A percentile compares a stretch with the other conserved stretches of the same genome.
Evolutionary conservation across 2,329 filamentous ascomycete genomes (phyloP).

Genomic region (Capronia epimyces): DNA sequence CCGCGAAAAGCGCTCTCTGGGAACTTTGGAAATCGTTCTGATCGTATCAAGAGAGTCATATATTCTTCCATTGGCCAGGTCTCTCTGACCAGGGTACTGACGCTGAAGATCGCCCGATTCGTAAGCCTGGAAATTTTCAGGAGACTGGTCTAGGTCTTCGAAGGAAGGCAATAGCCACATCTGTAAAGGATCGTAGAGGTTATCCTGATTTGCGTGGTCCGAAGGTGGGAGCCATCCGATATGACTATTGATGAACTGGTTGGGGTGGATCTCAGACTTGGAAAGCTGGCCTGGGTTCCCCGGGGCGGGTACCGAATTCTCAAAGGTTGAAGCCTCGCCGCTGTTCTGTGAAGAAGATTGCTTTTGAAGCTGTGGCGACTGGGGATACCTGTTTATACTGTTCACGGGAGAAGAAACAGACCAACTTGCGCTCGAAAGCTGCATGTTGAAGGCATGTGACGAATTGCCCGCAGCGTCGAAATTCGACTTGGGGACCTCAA

Average conservation of each 20-base stretch:
- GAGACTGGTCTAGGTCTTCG: slow-evolving; percentile 23
- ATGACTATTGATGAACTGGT: slow-evolving; percentile 15
- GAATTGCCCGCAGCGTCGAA: slow-evolving; percentile 14
- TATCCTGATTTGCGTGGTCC: slow-evolving; percentile 13
- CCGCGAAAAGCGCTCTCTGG: slow-evolving; percentile 40
- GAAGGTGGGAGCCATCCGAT: slow-evolving; percentile 21
- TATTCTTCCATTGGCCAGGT: slow-evolving; percentile 7
- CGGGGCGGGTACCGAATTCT: slow-evolving; percentile 16
- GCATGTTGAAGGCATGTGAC: slow-evolving; percentile 13
- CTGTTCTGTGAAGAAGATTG: slow-evolving; percentile 19
- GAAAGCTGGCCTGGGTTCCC: slow-evolving; percentile 20
- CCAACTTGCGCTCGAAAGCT: slow-evolving; percentile 14
- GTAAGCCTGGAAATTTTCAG: slow-evolving; percentile 22
- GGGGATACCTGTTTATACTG: slow-evolving; percentile 14
- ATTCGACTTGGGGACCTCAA: slow-evolving; percentile 18
- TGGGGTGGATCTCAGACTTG: slow-evolving; percentile 17
- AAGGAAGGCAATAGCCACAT: slow-evolving; percentile 26
- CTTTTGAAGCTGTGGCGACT: slow-evolving; percentile 10
- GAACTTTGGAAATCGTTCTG: slow-evolving; percentile 32
- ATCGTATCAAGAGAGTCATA: slow-evolving; percentile 13
- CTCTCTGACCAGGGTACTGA: slow-evolving; percentile 13
- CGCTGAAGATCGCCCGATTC: slow-evolving; percentile 11
- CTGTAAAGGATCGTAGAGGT: slow-evolving; percentile 26
- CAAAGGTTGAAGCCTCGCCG: slow-evolving; percentile 20
- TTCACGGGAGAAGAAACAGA: slow-evolving; percentile 13